Evolutionary conservation across 1,284 basidiomycete genomes (phyloP).

Genomic region (Cutaneotrichosporon sp.): DNA sequence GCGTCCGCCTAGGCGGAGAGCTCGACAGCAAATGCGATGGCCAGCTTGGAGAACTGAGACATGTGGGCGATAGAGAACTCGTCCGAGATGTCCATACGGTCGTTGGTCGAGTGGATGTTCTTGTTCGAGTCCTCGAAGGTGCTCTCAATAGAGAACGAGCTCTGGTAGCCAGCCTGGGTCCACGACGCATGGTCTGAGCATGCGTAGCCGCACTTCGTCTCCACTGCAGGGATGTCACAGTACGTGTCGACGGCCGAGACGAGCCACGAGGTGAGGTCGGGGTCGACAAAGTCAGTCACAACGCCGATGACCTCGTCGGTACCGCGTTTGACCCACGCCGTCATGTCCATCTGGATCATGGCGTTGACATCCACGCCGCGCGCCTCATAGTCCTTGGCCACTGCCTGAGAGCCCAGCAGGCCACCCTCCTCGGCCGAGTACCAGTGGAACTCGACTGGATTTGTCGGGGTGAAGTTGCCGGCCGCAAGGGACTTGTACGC

Average conservation of each 20-base stretch:
- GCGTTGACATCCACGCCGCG: constrained; percentile 65
- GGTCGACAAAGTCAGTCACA: constrained; percentile 80
- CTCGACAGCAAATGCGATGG: constrained; percentile 76
- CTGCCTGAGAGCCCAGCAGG: constrained; percentile 88
- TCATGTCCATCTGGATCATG: constrained; percentile 87
- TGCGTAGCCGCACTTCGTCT: constrained; percentile 79
- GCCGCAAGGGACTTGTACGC: constrained; percentile 75
- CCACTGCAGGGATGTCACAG: constrained; percentile 49
- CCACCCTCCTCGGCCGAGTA: constrained; percentile 93
- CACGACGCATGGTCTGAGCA: constrained; percentile 82
- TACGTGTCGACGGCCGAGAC: constrained; percentile 66
- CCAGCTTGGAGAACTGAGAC: constrained; percentile 74
- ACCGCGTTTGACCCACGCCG: constrained; percentile 87
- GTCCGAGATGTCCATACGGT: constrained; percentile 69
- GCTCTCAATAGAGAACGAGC: constrained; percentile 64
- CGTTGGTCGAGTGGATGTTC: constrained; percentile 73
- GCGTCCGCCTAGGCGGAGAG: constrained; percentile 40
- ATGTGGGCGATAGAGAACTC: constrained; percentile 71
- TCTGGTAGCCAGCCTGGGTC: constrained; percentile 76
- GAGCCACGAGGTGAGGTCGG: constrained; percentile 66
- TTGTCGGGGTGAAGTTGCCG: constrained; percentile 67
- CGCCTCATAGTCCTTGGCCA: constrained; percentile 71
- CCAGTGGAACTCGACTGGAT: constrained; percentile 89
- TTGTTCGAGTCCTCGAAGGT: constrained; percentile 57
- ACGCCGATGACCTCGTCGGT: constrained; percentile 83